Evolutionary conservation across 345 rosid genomes (phyloP), one percentile per base, ranked within the genome.

Genomic region (Rhizophora mangle): DNA sequence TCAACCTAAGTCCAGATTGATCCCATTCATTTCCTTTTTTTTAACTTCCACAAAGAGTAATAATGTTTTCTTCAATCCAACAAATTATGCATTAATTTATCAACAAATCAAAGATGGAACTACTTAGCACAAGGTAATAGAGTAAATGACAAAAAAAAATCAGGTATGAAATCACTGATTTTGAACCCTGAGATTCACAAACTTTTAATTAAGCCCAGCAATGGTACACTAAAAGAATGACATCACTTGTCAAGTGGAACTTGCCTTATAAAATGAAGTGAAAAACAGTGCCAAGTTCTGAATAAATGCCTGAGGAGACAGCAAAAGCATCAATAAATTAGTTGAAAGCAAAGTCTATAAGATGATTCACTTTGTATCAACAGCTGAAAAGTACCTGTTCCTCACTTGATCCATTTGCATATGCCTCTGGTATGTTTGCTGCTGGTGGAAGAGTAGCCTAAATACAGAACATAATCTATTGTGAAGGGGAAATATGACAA

Each of bases 221-320:
- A 24, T 20, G 29, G 3, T 8, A 49, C 16, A 37, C 29, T 39
- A 30, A 8, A 30, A 19, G 37, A 30, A 53, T 30, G 22, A 11
- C 21, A 22, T 2, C 29, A 30, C 6, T 10, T 43, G 24, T 8
- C 21, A 49, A 65, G 55, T 1, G 34, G 53, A 36, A 69, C 80
- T 82, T 87, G 71, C 99, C 97, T 92, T 96, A 68, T 72, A 92
- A 82, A 92, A 96, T 30, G 99, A 96, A 53, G 99, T 92, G 81
- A 96, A 92, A 83, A 96, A 96, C 64, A 96, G 76, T 22, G 98
- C 97, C 88, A 96, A 77, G 69, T 96, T 96, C 90, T 96, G 99
- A 78, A 92, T 92, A 78, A 96, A 96, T 63, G 99, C 99, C 99
- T 96, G 87, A 57, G 71, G 63, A 62, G 70, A 70, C 66, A 69